Evolutionary conservation across 2,329 filamentous ascomycete species (phyloP), one percentile per base, ranked within the genome.

Genomic region (Arthroderma uncinatum): DNA sequence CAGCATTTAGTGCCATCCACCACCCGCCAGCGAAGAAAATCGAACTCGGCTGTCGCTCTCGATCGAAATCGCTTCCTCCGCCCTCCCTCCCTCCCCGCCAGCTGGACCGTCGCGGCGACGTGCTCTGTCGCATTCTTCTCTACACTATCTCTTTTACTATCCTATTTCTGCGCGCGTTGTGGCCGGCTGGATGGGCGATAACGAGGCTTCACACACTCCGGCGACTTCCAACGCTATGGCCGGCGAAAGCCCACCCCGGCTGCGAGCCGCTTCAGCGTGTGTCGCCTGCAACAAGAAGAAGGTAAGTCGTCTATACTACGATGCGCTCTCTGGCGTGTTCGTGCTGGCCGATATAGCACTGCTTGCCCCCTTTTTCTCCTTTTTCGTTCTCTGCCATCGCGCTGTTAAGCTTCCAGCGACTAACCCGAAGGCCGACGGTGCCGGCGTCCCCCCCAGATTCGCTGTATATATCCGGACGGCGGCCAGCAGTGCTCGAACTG

Each of bases 231-330:
- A 16, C 37, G 25, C 54, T 33, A 47, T 48, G 53, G 52, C 56
- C 33, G 57, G 21, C 50, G 59, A 60, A 42, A 64, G 60, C 34
- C 65, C 64, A n/a, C 63, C 64, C 8, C 64, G 62, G 57, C 55
- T 67, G 6, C 62, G 66, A 14, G 66, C 66, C 48, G 62, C 65
- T n/a, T 64, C 61, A 16, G 66, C 66, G 8, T 68, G 66, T 58
- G 60, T 66, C 14, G 64, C 64, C 14, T 68, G 66, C 42, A 68
- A 68, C 58, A 66, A 65, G 57, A 68, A 67, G 53, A 68, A 68
- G 62, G 60, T 60, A 36, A 37, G 34, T 39, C 50, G 30, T 9
- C 14, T 52, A 7, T 48, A 48, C 23, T 5, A 33, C 1, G 30
- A 33, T 12, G 34, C 9, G 25, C 16, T 30, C 4, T 30, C 28